Evolutionary conservation across 2,329 filamentous ascomycete species (phyloP), one percentile per base, ranked within the genome.

Genomic region (Aspergillus jensenii): DNA sequence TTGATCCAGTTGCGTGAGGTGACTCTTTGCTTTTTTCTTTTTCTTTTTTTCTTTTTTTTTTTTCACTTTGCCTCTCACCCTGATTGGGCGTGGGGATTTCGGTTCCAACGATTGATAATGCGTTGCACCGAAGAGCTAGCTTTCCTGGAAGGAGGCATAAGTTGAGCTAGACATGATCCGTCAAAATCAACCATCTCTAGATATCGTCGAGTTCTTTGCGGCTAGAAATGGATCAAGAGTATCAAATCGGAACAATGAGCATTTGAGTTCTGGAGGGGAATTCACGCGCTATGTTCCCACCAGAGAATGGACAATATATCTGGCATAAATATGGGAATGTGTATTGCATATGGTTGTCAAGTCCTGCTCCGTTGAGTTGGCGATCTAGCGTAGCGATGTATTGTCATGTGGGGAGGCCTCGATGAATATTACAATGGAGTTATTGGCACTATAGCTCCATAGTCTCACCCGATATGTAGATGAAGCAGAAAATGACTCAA

Each of bases 1-100:
- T 60, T 52, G 52, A 59, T 54, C 58, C 60, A 63, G 62, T 62
- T 39, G 49, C 31, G 33, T 21, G 40, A 51, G 21, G 33, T 55
- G 4, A 23, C 41, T 52, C 3, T 14, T n/a, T 52, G 47, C 52
- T 44, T 39, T 53, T 55, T 41, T 43, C 41, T 56, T 50, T 57
- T 50, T 44, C 27, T 4, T 14, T n/a, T 52, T 51, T 55, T 39
- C 33, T 53, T 54, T 41, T 41, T 45, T 56, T 50, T 57, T 50
- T 46, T 49, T 56, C 45, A 35, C 46, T 39, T 59, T 37, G 27
- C 40, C 40, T 37, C 35, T 43, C 23, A 17, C 27, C 31, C 35
- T 19, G n/a, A 25, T 56, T 51, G 40, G 33, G 43, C 21, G 46
- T 33, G 19, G 19, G 23, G 25, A 19, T 53, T 52, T 31, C 19